phyloP scores from a whole-genome alignment of 2,329 filamentous ascomycete species.

The Ceratocystis ficicola region DNA sequence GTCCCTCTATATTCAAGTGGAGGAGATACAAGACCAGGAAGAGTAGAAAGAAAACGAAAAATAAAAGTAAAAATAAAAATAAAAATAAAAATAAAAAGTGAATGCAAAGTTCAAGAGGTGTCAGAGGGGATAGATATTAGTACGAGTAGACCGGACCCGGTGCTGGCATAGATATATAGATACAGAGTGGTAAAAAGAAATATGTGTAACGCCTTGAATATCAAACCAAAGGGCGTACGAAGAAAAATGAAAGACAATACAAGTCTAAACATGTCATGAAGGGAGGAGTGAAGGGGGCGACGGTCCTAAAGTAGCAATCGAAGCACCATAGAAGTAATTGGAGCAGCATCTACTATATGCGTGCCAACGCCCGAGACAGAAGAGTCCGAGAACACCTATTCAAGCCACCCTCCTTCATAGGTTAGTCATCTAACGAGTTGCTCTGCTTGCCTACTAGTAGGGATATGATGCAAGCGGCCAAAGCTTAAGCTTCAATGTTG shows the following conservation, averaged over 20 bases:
- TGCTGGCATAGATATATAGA: background rate
- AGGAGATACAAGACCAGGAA: background rate
- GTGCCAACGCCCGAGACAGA: background rate
- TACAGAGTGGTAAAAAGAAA: background rate
- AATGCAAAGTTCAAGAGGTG: background rate
- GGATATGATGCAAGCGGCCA: conserved; percentile 8
- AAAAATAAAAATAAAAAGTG: background rate
- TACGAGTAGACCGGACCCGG: background rate
- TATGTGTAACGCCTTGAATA: background rate
- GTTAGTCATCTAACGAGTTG: background rate
- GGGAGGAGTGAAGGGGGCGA: background rate
- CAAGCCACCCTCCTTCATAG: conserved; percentile 2
- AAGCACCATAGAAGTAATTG: conserved; percentile 3
- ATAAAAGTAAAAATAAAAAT: background rate
- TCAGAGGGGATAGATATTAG: background rate
- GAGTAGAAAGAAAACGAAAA: background rate
- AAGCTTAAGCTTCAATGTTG: conserved; percentile 14
- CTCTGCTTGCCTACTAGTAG: conserved; percentile 1
- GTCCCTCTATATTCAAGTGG: background rate
- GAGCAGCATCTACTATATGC: background rate
- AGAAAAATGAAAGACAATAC: conserved; percentile 6
- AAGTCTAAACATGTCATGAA: background rate
- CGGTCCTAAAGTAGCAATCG: conserved; percentile 3
- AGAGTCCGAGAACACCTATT: conserved; percentile 7
- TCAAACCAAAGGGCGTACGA: background rate